These are phyloP conservation scores for Colletotrichum sp. DNA, from an alignment of 2,329 filamentous ascomycete species.

Conservation along the genomic window DNA sequence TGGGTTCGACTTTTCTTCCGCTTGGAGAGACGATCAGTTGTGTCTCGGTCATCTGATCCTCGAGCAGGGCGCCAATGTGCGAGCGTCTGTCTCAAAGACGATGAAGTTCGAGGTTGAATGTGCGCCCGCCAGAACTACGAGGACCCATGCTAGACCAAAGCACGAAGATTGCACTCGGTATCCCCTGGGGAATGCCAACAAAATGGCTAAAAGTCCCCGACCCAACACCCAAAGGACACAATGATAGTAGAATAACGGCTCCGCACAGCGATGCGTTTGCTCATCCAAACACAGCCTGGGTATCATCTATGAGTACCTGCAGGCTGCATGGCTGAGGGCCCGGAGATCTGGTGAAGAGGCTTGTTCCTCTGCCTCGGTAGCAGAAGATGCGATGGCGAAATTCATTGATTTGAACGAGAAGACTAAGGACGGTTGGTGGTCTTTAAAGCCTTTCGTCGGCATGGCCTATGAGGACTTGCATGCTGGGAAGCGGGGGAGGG, in stretches of 20 bases:
- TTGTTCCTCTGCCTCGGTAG: not conserved
- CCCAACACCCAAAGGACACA: not conserved
- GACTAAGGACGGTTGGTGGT: not conserved
- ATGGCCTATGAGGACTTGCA: not conserved
- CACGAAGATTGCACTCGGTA: not conserved
- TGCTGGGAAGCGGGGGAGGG: too few relatives aligned
- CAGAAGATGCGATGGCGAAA: not conserved
- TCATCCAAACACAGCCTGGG: not conserved
- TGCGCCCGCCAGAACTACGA: not conserved
- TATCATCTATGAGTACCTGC: not conserved
- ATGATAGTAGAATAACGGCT: not conserved
- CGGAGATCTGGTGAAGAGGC: not conserved
- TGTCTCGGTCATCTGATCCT: not conserved
- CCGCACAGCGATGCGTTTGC: not conserved
- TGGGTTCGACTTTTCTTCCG: not conserved
- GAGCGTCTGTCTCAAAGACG: not conserved
- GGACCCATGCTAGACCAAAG: not conserved
- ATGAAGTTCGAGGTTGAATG: not conserved
- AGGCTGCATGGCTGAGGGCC: not conserved
- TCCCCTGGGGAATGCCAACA: not conserved
- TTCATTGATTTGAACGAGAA: not conserved
- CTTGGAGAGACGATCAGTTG: not conserved
- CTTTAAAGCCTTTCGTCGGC: not conserved
- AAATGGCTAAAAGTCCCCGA: not conserved
- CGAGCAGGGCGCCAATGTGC: not conserved